A percentile compares a stretch with the other conserved stretches of the same genome.
Evolutionary conservation across 108 stramenopile species (phyloP).

Genomic region (Skeletonema grethae): DNA sequence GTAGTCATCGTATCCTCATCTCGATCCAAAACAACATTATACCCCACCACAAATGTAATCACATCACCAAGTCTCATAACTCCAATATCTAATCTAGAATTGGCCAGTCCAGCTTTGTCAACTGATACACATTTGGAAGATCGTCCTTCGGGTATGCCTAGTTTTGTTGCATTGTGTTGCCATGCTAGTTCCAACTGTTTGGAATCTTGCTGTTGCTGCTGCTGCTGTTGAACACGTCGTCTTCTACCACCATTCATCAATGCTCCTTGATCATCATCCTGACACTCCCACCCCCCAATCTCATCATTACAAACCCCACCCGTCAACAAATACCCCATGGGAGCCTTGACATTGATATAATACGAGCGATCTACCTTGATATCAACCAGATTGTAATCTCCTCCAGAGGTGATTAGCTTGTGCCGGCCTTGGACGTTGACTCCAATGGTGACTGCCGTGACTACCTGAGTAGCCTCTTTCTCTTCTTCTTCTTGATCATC

Average conservation of each 20-base stretch:
- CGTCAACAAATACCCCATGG: slow-evolving; percentile 1
- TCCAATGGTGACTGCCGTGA: not conserved
- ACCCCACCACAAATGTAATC: too few relatives aligned
- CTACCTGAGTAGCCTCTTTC: slow-evolving; percentile 7
- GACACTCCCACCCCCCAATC: not conserved
- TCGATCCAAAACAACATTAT: too few relatives aligned
- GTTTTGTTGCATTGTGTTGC: not conserved
- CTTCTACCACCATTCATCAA: too few relatives aligned
- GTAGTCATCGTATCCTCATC: too few relatives aligned
- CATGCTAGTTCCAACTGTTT: too few relatives aligned
- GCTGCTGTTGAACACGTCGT: too few relatives aligned
- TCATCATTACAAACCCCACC: slow-evolving; percentile 8
- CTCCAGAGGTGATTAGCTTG: too few relatives aligned
- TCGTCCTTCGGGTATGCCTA: slow-evolving; percentile 22
- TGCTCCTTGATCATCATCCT: not conserved
- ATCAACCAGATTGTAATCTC: slow-evolving; percentile 2
- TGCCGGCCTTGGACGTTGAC: too few relatives aligned
- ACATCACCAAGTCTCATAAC: slow-evolving; percentile 31
- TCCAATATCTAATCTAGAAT: slow-evolving; percentile 25
- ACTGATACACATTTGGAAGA: slow-evolving; percentile 17
- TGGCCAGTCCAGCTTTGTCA: slow-evolving; percentile 8
- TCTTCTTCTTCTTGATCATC: not conserved
- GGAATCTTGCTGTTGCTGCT: too few relatives aligned
- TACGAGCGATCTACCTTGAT: slow-evolving; percentile 14
- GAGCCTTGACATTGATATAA: slow-evolving; percentile 8